phyloP scores from a whole-genome alignment of 805 yeast species.

The Metschnikowia anglica region DNA sequence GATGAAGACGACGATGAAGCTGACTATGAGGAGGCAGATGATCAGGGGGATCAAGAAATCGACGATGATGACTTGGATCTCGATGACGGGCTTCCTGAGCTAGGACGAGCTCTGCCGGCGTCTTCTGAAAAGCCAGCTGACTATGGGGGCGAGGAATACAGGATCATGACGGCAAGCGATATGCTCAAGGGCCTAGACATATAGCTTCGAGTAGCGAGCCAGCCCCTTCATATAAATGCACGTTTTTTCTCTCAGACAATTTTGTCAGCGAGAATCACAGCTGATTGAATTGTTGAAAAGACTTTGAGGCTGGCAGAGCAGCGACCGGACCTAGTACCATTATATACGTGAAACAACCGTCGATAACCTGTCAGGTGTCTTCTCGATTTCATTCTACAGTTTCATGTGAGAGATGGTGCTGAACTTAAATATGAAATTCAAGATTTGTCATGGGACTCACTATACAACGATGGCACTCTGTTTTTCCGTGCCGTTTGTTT shows the following conservation, averaged over 20 bases:
- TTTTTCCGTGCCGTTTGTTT: too few relatives aligned
- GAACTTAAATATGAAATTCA: too few relatives aligned
- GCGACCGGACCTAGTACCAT: too few relatives aligned
- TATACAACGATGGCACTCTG: too few relatives aligned
- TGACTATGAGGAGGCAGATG: slow-evolving; percentile 2
- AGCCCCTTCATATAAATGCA: not conserved
- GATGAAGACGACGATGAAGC: slow-evolving; percentile 9
- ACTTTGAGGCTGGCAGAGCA: too few relatives aligned
- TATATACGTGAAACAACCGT: too few relatives aligned
- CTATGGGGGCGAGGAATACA: slow-evolving; percentile 7
- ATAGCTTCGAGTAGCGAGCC: not conserved
- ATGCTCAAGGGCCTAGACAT: slow-evolving; percentile 14
- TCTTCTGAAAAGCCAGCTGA: slow-evolving; percentile 2
- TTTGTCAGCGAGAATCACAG: too few relatives aligned
- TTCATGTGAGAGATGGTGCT: too few relatives aligned
- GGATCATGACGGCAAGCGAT: slow-evolving; percentile 17
- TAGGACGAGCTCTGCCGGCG: slow-evolving; percentile 1
- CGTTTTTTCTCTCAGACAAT: not conserved
- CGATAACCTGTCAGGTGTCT: too few relatives aligned
- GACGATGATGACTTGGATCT: slow-evolving; percentile 15
- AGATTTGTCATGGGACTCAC: too few relatives aligned
- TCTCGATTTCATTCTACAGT: too few relatives aligned
- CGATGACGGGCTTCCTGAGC: slow-evolving; percentile 14
- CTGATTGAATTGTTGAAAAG: too few relatives aligned
- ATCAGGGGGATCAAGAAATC: slow-evolving; percentile 4